These are phyloP conservation scores for Zopfia rhizophila DNA, from an alignment of 2,329 filamentous ascomycete genomes.

Conservation along the genomic window DNA sequence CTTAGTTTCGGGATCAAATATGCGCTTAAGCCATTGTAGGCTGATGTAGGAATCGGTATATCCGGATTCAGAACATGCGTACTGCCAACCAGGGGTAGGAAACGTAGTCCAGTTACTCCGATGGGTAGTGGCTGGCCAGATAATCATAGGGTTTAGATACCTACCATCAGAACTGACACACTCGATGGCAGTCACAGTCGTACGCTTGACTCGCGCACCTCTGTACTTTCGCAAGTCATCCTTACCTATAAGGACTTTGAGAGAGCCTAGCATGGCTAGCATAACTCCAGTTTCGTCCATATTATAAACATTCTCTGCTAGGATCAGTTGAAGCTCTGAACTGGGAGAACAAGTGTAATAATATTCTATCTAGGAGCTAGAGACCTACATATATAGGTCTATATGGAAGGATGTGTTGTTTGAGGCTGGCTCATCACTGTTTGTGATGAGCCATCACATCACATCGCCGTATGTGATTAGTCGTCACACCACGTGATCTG, in stretches of 20 bases:
- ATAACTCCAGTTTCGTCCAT: conserved; percentile 25
- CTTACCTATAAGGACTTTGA: conserved; percentile 30
- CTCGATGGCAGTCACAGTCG: conserved; percentile 25
- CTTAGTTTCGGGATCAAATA: conserved; percentile 50
- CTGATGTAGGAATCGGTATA: conserved; percentile 47
- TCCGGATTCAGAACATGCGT: conserved; percentile 18
- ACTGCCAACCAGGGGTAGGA: conserved; percentile 25
- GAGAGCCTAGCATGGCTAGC: conserved; percentile 19
- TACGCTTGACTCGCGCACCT: conserved; percentile 24
- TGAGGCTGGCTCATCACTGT: no score
- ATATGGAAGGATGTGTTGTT: no score
- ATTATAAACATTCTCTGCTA: conserved; percentile 20
- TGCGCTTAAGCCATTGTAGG: conserved; percentile 46
- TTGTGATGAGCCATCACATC: no score
- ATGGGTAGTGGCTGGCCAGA: conserved; percentile 28
- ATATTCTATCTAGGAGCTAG: no score
- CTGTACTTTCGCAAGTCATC: conserved; percentile 23
- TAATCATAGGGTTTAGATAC: conserved; percentile 22
- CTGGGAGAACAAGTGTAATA: no score
- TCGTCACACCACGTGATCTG: no score
- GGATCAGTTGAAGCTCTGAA: no score
- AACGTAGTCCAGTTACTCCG: conserved; percentile 23
- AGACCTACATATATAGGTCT: no score
- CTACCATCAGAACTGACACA: conserved; percentile 23
- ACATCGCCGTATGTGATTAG: no score